A percentile compares a stretch with the other conserved stretches of the same genome.
phyloP scores from a whole-genome alignment of 108 stramenopile species.

The Cyclotella distinguenda region DNA sequence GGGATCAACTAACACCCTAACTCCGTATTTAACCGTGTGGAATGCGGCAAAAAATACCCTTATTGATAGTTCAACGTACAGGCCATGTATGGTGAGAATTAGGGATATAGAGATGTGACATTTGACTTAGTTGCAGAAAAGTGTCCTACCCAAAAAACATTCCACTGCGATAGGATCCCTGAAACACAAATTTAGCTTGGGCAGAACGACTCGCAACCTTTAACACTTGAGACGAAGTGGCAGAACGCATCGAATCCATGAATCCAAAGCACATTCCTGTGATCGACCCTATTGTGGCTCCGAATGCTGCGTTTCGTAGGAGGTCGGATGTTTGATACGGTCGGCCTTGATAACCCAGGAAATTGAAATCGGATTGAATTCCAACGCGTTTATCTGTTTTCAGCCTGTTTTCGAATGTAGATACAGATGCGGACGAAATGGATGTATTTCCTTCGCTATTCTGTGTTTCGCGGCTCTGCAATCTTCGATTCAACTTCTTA shows the following conservation, averaged over 20 bases:
- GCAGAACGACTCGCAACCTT: slow-evolving; percentile 71
- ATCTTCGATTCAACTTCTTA: neutral
- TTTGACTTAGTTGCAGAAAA: no score
- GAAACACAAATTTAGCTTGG: slow-evolving; percentile 68
- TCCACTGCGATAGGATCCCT: slow-evolving; percentile 68
- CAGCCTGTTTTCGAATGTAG: neutral
- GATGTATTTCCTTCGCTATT: neutral
- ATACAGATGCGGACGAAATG: neutral
- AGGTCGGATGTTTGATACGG: slow-evolving; percentile 66
- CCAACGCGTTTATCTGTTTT: slow-evolving; percentile 7
- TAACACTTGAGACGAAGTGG: slow-evolving; percentile 57
- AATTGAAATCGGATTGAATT: slow-evolving; percentile 13
- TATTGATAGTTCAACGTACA: no score
- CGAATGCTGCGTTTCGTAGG: slow-evolving; percentile 70
- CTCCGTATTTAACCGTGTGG: slow-evolving; percentile 70
- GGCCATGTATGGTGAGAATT: no score
- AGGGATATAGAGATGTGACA: no score
- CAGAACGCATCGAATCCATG: slow-evolving; percentile 82
- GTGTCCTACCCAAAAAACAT: slow-evolving; percentile 76
- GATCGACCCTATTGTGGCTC: slow-evolving; percentile 74
- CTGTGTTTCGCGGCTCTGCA: no score
- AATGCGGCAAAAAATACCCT: slow-evolving; percentile 67
- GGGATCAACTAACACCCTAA: slow-evolving; percentile 63
- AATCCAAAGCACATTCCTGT: slow-evolving; percentile 88
- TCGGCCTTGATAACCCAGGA: slow-evolving; percentile 32